Evolutionary conservation across 352 stramenopile genomes (phyloP).

Genomic region (Pythium brachiatum): DNA sequence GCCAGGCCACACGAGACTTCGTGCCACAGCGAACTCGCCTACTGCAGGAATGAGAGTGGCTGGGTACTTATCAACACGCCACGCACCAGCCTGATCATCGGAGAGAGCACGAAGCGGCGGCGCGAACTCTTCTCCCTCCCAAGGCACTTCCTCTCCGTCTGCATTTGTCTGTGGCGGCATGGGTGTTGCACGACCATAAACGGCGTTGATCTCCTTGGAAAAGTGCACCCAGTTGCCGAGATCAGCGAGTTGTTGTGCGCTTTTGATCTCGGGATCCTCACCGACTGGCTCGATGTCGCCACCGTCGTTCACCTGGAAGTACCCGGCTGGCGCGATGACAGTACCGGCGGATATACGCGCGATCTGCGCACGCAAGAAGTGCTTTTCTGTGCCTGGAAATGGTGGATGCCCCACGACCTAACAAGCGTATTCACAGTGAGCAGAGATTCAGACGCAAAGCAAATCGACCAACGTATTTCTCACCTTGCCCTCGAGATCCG

Average conservation of each 20-base stretch:
- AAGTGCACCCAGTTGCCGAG: constrained; percentile 87
- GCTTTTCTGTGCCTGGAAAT: constrained; percentile 84
- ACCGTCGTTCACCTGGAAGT: constrained; percentile 74
- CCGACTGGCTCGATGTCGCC: constrained; percentile 71
- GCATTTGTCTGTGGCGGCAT: constrained; percentile 71
- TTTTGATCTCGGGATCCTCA: constrained; percentile 73
- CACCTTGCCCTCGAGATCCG: constrained; percentile 79
- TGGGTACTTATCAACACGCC: constrained; percentile 74
- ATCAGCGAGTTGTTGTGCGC: constrained; percentile 64
- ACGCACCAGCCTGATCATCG: constrained; percentile 66
- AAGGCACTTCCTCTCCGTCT: constrained; percentile 69
- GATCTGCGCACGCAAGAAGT: constrained; percentile 89
- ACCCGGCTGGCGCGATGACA: constrained; percentile 80
- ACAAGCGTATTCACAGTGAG: neutral
- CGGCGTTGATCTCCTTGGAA: constrained; percentile 83
- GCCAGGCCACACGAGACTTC: constrained; percentile 83
- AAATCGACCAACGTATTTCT: neutral
- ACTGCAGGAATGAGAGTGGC: constrained; percentile 59
- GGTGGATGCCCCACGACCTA: constrained; percentile 76
- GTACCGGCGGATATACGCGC: constrained; percentile 83
- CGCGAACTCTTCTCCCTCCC: constrained; percentile 63
- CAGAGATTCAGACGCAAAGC: neutral
- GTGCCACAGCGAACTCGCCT: constrained; percentile 61
- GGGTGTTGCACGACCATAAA: constrained; percentile 66
- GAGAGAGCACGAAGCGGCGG: constrained; percentile 52